These are phyloP conservation scores for Paramecium caudatum DNA, from an alignment of 73 alveolate species.

Conservation along the genomic window DNA sequence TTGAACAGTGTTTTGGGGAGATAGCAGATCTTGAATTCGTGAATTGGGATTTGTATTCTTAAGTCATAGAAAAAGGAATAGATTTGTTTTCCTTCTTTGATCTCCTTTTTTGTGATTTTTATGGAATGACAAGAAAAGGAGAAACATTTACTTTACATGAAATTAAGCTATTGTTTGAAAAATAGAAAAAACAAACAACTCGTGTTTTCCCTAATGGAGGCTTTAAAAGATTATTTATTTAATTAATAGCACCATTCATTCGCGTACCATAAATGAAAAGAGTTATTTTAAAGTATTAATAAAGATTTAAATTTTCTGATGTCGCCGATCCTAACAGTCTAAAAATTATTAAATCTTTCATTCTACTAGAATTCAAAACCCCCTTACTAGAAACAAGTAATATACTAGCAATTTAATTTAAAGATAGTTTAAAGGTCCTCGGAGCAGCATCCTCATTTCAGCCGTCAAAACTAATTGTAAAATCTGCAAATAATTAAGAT, in stretches of 20 bases:
- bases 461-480: no score
- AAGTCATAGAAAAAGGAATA: slow-evolving; percentile 14
- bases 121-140: not conserved
- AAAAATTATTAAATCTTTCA: no score
- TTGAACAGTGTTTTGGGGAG: slow-evolving; percentile 35
- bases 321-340: no score
- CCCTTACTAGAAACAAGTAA: no score
- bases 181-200: not conserved
- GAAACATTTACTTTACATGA: not conserved
- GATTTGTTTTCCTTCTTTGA: not conserved
- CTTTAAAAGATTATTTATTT: slow-evolving; percentile 3
- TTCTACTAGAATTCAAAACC: no score
- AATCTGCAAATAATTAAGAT: not conserved
- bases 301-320: no score
- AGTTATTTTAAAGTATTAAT: not conserved
- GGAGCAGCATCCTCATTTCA: no score
- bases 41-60: not conserved
- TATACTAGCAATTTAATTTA: no score
- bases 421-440: no score
- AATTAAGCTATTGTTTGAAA: not conserved
- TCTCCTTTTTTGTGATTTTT: not conserved
- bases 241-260: not conserved
- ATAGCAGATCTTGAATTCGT: slow-evolving; percentile 11
- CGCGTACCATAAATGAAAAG: not conserved
- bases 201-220: slow-evolving; percentile 43